Base-by-base conservation (phyloP, 1,284 basidiomycete species). In the Tilletia walkeri region DNA sequence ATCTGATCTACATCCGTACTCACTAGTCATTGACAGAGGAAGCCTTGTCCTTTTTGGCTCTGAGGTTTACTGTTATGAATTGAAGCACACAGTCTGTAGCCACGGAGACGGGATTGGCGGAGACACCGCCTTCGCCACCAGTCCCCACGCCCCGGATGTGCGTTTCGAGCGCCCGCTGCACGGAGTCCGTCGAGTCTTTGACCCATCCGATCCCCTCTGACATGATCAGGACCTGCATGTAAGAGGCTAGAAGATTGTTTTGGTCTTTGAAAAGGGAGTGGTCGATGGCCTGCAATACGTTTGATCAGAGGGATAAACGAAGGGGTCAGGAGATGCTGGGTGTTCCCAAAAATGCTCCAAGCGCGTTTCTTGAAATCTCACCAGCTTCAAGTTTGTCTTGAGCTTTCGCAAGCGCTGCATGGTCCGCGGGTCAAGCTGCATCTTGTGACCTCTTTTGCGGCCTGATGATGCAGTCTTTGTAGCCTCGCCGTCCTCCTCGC, bases 141-240 rank as follows among this genome's bases (percentile, higher is more conserved):
- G 16, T 34, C 24, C 38, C 47, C 39, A 36, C 47, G 24, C 61
- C 18, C 63, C 63, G 20, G 56, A 70, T 30, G 65, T 63, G 38
- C 14, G 38, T 24, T 6, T 66, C 56, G 5, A 78, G 56, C 10
- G 74, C 77, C 45, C 75, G 77, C 18, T 72, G 72, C 0, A 79
- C 73, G 16, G 72, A 69, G n/a, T 73, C 73, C 0, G 75, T 71
- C n/a, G 76, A 71, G 14, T 75, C 69, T 50, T 67, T 49, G 30
- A 81, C 56, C 67, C 80, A 81, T 4, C 70, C 67, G 0, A 67
- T 65, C 2, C 79, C 78, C 54, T 78, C 78, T 1, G 74, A 76
- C 78, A 81, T 81, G 71, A 80, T 73, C n/a, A 81, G 56, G 10
- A 80, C 76, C 67, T 83, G 81, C 45, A 81, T 41, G 69, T 83